Conservation (phyloP, 768 basidiomycete species). For the Naematelia encephala region DNA sequence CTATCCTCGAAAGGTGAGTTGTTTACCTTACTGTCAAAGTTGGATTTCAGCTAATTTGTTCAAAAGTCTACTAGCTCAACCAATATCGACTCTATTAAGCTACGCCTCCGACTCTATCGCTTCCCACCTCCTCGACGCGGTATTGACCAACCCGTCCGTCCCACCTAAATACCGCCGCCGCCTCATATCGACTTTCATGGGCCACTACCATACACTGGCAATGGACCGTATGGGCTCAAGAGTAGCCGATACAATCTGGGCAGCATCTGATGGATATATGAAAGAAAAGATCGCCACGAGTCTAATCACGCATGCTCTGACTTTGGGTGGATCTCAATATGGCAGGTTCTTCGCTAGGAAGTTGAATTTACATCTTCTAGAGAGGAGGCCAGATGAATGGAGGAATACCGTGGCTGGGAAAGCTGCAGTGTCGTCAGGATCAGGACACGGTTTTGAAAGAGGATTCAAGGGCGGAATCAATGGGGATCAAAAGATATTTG, state of each 20-base stretch:
- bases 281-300: conserved; percentile 91
- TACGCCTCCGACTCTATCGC: conserved; percentile 66
- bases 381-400: conserved; percentile 81
- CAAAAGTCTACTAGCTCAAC: conserved; percentile 60
- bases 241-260: conserved; percentile 88
- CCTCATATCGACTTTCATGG: conserved; percentile 71
- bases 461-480: not conserved
- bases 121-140: conserved; percentile 73
- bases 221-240: conserved; percentile 88
- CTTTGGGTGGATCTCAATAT: conserved; percentile 71
- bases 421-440: not conserved
- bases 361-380: conserved; percentile 71
- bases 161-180: conserved; percentile 64
- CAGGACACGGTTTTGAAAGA: not conserved
- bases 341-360: conserved; percentile 82
- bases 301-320: conserved; percentile 66
- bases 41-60: not conserved
- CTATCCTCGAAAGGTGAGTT: conserved; percentile 67
- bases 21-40: not conserved
- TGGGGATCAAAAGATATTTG: too few relatives aligned
- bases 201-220: conserved; percentile 72
- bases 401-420: conserved; percentile 58
- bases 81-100: conserved; percentile 61
- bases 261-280: conserved; percentile 75
- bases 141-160: conserved; percentile 66